Evolutionary conservation across 495 filamentous ascomycete species (phyloP), one percentile per base, ranked within the genome.

Genomic region (Thermothielavioides terrestris): DNA sequence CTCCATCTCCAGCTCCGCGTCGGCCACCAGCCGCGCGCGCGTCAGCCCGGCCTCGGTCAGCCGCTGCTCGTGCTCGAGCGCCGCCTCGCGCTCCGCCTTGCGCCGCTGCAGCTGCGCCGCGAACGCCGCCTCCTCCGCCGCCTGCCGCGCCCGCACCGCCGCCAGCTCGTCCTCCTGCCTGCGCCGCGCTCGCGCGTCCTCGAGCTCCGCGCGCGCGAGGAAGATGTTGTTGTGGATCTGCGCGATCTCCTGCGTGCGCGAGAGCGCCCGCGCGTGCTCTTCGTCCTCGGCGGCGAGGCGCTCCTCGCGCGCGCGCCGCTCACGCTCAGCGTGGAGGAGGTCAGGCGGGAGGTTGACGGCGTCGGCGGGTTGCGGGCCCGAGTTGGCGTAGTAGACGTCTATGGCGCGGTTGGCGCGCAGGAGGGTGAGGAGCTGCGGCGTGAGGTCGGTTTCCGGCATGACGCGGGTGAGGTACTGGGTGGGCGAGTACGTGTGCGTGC

Each of bases 331-430:
- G 4, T 60, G 57, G 9, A 68, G 62, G n/a, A 76, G 65, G 1
- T 69, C 66, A 1, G 64, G 47, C 0, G 73, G 73, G 35, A 75
- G 60, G 30, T 70, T 70, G 30, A 73, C 44, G 1, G 68, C 65
- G 28, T 65, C 71, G 7, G 66, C 63, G 17, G 73, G 73, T 45
- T 76, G 73, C 4, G 68, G 61, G 7, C 69, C 70, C 6, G 60
- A 59, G 53, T 72, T 69, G 37, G 70, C 70, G 55, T 74, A 76
- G 51, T 66, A 76, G 20, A 72, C 68, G 43, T 76, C 71, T 8
- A 35, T 56, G 20, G 63, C 67, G 25, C 73, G 71, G 50, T 72
- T 73, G 36, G 66, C 61, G 10, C 55, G 53, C 20, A 76, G 62
- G 11, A 76, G 58, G 3, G 48, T 37, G 21, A 75, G 46, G 4